Percentiles rank a stretch among this genome's conserved stretches.
These are phyloP conservation scores for Cichorium intybus DNA, from an alignment of 140 eudicot species.

Conservation along the genomic window DNA sequence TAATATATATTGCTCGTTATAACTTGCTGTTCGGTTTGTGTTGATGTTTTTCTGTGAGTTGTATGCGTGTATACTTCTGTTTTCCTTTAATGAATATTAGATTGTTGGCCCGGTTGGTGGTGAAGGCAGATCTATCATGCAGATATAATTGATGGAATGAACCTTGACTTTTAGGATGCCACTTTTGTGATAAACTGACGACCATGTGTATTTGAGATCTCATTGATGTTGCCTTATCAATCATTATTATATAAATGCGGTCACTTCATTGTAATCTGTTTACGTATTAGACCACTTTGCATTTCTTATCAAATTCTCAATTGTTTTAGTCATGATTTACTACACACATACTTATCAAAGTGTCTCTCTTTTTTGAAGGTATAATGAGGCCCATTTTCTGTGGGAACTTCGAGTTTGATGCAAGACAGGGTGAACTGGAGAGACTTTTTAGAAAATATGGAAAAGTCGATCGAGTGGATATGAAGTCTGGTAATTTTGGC, in stretches of 20 bases:
- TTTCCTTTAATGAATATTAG: background rate
- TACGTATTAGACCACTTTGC: background rate
- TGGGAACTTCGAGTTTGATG: conserved; percentile 87
- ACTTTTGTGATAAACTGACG: background rate
- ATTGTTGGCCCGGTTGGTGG: background rate
- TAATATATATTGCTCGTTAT: background rate
- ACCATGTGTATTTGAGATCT: background rate
- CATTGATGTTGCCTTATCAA: background rate
- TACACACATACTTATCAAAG: conserved; percentile 5
- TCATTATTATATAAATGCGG: background rate
- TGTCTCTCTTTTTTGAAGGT: conserved; percentile 21
- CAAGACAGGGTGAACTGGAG: conserved; percentile 86
- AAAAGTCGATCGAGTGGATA: conserved; percentile 86
- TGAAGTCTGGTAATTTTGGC: conserved; percentile 83
- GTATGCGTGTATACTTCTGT: background rate
- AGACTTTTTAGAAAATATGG: conserved; percentile 91
- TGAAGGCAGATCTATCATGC: conserved; percentile 1
- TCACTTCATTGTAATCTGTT: background rate
- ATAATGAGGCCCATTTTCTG: conserved; percentile 89
- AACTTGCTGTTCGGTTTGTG: background rate
- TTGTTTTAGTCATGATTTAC: background rate
- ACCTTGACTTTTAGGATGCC: background rate
- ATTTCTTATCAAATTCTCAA: background rate
- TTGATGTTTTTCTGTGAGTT: no score
- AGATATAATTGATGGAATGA: background rate